Evolutionary conservation across 352 stramenopile genomes (phyloP).

Genomic region (Globisporangium nunn): DNA sequence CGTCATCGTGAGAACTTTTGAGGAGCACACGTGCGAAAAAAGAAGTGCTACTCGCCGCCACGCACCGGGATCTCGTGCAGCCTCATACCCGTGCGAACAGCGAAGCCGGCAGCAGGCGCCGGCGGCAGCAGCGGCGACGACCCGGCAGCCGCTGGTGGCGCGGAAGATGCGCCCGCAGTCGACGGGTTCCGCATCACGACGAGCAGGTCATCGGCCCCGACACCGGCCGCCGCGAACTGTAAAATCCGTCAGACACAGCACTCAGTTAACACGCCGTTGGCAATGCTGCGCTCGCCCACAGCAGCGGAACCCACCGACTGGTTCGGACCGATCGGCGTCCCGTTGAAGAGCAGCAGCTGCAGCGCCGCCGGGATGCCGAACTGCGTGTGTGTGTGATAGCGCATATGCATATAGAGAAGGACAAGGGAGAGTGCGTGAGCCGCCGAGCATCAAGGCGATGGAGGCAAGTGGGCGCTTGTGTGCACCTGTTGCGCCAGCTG

Average conservation of each 20-base stretch:
- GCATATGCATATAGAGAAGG: conserved; percentile 1
- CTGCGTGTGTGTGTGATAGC: conserved; percentile 14
- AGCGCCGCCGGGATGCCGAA: conserved; percentile 48
- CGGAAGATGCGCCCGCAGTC: conserved; percentile 2
- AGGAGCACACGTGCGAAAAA: neutral
- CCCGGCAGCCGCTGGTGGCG: conserved; percentile 4
- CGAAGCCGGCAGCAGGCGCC: conserved; percentile 15
- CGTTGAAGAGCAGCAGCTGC: conserved; percentile 63
- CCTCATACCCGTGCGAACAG: conserved; percentile 59
- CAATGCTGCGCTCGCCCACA: neutral
- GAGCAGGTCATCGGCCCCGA: conserved; percentile 69
- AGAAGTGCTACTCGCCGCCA: neutral
- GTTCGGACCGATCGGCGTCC: conserved; percentile 40
- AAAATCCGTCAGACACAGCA: neutral
- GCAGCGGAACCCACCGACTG: conserved; percentile 30
- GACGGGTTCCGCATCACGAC: conserved; percentile 48
- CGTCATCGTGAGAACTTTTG: neutral
- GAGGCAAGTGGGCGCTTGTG: neutral
- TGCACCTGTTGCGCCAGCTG: conserved; percentile 51
- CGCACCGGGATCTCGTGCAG: conserved; percentile 73
- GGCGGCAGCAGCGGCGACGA: conserved; percentile 9
- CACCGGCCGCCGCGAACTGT: conserved; percentile 63
- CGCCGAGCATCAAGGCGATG: neutral
- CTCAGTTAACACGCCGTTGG: neutral
- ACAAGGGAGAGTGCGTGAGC: neutral